A percentile compares a stretch with the other conserved stretches of the same genome.
Evolutionary conservation across 768 basidiomycete species (phyloP).

Genomic region (Russula compacta): DNA sequence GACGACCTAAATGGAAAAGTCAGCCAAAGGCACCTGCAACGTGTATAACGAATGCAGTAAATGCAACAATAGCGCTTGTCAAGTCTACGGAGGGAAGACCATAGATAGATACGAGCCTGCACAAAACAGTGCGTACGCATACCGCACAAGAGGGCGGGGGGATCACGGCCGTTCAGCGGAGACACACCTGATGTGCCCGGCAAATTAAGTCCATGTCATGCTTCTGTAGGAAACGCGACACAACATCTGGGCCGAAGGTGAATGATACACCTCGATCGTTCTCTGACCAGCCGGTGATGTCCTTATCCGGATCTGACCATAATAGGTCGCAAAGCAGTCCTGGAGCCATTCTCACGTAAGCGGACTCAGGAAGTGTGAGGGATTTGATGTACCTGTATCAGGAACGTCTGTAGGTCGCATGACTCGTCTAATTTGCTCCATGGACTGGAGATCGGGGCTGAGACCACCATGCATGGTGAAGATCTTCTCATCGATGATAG

Average conservation of each 20-base stretch:
- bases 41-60: neutral
- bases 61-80: neutral
- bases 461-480: constrained; percentile 99
- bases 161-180: constrained; percentile 4
- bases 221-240: constrained; percentile 96
- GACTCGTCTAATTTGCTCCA: constrained; percentile 99
- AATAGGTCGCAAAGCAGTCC: constrained; percentile 92
- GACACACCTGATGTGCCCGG: constrained; percentile 88
- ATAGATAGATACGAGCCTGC: neutral
- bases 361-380: neutral
- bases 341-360: constrained; percentile 25
- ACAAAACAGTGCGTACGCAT: neutral
- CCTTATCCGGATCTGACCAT: constrained; percentile 99
- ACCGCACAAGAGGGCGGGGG: neutral
- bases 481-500: constrained; percentile 99
- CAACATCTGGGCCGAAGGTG: constrained; percentile 97
- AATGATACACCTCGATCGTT: constrained; percentile 99
- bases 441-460: constrained; percentile 94
- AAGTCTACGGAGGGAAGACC: neutral
- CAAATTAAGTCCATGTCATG: constrained; percentile 99
- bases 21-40: neutral
- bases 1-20: constrained; percentile 56
- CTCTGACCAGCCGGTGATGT: constrained; percentile 99
- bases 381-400: constrained; percentile 64
- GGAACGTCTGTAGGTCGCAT: constrained; percentile 99